phyloP scores from a whole-genome alignment of 768 basidiomycete species.

The Floccularia luteovirens region DNA sequence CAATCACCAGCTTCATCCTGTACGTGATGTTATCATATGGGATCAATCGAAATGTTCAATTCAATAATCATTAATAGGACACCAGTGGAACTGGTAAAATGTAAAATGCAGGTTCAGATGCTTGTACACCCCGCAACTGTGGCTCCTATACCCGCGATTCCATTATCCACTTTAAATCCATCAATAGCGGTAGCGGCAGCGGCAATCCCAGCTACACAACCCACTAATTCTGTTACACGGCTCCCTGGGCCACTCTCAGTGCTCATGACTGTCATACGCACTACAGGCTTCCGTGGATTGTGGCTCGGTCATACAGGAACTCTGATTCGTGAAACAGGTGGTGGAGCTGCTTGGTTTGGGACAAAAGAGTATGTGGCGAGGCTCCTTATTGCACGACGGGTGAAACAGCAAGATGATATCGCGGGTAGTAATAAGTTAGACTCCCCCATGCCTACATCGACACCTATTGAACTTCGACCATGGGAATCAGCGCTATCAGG shows the following conservation, averaged over 20 bases:
- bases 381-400: slow-evolving; percentile 46
- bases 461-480: slow-evolving; percentile 28
- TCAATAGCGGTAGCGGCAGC: no score
- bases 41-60: slow-evolving; percentile 1
- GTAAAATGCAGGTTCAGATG: slow-evolving; percentile 92
- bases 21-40: slow-evolving; percentile 27
- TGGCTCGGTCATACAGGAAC: slow-evolving; percentile 88
- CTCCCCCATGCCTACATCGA: slow-evolving; percentile 1
- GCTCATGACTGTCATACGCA: slow-evolving; percentile 45
- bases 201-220: no score
- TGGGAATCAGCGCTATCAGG: slow-evolving; percentile 80
- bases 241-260: slow-evolving; percentile 69
- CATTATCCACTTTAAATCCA: no score
- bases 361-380: slow-evolving; percentile 74
- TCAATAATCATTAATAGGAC: slow-evolving; percentile 37
- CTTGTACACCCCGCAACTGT: slow-evolving; percentile 25
- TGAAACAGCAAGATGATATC: slow-evolving; percentile 9
- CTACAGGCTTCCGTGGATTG: slow-evolving; percentile 57
- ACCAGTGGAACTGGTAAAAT: slow-evolving; percentile 84
- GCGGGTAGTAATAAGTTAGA: no score
- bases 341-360: slow-evolving; percentile 81
- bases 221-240: no score
- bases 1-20: slow-evolving; percentile 84
- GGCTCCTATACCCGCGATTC: slow-evolving; percentile 10
- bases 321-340: slow-evolving; percentile 81